A percentile compares a stretch with the other conserved stretches of the same genome.
phyloP scores from a whole-genome alignment of 1,284 basidiomycete species.

The Puccinia coronata region DNA sequence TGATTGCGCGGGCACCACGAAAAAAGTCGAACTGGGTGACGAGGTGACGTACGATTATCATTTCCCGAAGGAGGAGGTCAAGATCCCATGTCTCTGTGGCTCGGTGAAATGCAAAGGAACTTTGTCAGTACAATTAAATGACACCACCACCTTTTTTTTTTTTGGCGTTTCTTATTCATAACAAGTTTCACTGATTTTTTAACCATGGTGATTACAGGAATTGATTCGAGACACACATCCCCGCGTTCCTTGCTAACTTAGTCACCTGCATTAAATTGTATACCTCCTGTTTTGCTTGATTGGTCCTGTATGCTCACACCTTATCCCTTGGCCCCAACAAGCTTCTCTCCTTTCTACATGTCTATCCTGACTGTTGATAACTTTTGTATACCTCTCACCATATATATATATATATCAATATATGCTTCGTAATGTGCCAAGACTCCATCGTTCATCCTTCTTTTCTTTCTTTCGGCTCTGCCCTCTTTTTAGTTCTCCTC shows the following conservation, averaged over 20 bases:
- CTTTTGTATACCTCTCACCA: no score
- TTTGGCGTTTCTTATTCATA: not conserved
- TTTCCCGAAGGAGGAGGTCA: conserved; percentile 58
- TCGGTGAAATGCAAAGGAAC: conserved; percentile 58
- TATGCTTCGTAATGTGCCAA: no score
- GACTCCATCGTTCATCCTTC: not conserved
- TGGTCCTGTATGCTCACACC: not conserved
- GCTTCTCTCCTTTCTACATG: not conserved
- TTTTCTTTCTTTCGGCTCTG: not conserved
- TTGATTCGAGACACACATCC: not conserved
- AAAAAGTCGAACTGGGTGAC: conserved; percentile 78
- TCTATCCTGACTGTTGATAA: not conserved
- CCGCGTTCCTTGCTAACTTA: not conserved
- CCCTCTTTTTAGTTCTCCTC: not conserved
- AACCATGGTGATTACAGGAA: not conserved
- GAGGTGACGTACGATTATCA: conserved; percentile 59
- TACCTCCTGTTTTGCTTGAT: not conserved
- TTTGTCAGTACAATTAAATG: conserved; percentile 46
- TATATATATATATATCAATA: no score
- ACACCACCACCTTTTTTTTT: no score
- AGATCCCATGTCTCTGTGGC: conserved; percentile 61
- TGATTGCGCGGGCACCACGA: no score
- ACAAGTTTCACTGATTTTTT: not conserved
- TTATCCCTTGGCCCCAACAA: not conserved
- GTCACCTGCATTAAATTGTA: not conserved